phyloP scores from a whole-genome alignment of 371 early-diverging fungal genomes.

The Rhizopus microsporus region DNA sequence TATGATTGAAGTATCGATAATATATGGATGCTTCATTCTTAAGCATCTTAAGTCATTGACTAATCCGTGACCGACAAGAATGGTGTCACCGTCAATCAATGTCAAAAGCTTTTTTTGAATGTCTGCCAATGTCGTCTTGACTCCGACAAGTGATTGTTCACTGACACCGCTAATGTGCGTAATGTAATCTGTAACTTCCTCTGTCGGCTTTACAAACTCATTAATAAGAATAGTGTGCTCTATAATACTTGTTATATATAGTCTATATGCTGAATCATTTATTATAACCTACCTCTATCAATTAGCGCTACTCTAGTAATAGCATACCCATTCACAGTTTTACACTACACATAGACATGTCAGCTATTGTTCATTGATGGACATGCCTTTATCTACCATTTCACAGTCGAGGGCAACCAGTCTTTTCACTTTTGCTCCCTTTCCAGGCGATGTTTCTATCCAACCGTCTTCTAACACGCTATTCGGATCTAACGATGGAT shows the following conservation, averaged over 20 bases:
- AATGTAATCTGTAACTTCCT: constrained; percentile 67
- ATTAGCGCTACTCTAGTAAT: constrained; percentile 68
- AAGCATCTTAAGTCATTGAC: constrained; percentile 74
- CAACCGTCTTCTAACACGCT: constrained; percentile 39
- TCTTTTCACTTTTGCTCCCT: constrained; percentile 30
- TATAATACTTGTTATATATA: constrained; percentile 23
- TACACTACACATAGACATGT: constrained; percentile 43
- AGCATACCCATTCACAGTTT: constrained; percentile 63
- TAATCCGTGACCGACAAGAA: constrained; percentile 76
- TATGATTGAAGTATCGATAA: constrained; percentile 71
- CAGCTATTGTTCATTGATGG: neutral
- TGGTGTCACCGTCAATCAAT: constrained; percentile 50
- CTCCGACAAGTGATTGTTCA: constrained; percentile 42
- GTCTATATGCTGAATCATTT: neutral
- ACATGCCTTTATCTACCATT: constrained; percentile 52
- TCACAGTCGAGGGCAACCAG: constrained; percentile 78
- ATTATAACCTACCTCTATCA: constrained; percentile 32
- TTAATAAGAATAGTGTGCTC: constrained; percentile 54
- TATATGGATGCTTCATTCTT: constrained; percentile 56
- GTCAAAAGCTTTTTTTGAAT: constrained; percentile 48
- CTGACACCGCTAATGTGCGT: constrained; percentile 72
- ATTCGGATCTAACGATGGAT: constrained; percentile 26
- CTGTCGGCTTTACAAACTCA: constrained; percentile 63
- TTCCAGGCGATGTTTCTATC: constrained; percentile 39
- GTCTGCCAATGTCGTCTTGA: constrained; percentile 53